Percentiles rank a stretch among this genome's conserved stretches.
Evolutionary conservation across 1,139 yeast species (phyloP).

Genomic region (Yamadazyma triangularis): DNA sequence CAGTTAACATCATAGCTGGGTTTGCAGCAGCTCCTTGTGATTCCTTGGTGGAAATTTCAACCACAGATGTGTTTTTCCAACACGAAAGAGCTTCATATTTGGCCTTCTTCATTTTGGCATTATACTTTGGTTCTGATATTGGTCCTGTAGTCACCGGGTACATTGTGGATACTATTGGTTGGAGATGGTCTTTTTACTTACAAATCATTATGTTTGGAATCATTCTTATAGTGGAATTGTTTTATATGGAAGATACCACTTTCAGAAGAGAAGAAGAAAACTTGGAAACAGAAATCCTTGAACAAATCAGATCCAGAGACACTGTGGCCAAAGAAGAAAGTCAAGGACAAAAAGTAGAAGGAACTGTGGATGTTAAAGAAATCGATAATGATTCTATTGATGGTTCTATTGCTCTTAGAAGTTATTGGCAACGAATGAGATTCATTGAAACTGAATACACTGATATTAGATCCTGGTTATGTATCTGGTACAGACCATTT

Average conservation of each 20-base stretch:
- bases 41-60: slow-evolving; percentile 44
- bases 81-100: slow-evolving; percentile 44
- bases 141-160: slow-evolving; percentile 47
- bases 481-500: slow-evolving; percentile 38
- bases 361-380: too few relatives aligned
- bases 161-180: slow-evolving; percentile 31
- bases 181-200: slow-evolving; percentile 45
- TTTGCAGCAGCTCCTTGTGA: slow-evolving; percentile 49
- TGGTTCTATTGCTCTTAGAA: slow-evolving; percentile 21
- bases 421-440: slow-evolving; percentile 32
- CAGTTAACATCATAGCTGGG: slow-evolving; percentile 31
- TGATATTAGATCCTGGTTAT: slow-evolving; percentile 37
- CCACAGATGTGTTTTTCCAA: slow-evolving; percentile 44
- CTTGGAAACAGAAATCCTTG: slow-evolving; percentile 18
- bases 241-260: slow-evolving; percentile 44
- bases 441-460: slow-evolving; percentile 34
- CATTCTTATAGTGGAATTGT: slow-evolving; percentile 36
- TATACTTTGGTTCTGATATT: slow-evolving; percentile 40
- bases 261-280: slow-evolving; percentile 20
- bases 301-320: slow-evolving; percentile 23
- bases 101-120: slow-evolving; percentile 35
- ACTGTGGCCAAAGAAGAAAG: slow-evolving; percentile 6
- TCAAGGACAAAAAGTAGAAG: slow-evolving; percentile 4
- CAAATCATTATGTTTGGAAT: slow-evolving; percentile 46
- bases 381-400: slow-evolving; percentile 12